Conservation (phyloP, 2,329 filamentous ascomycete species). For the Aspergillus novofumigatus region DNA sequence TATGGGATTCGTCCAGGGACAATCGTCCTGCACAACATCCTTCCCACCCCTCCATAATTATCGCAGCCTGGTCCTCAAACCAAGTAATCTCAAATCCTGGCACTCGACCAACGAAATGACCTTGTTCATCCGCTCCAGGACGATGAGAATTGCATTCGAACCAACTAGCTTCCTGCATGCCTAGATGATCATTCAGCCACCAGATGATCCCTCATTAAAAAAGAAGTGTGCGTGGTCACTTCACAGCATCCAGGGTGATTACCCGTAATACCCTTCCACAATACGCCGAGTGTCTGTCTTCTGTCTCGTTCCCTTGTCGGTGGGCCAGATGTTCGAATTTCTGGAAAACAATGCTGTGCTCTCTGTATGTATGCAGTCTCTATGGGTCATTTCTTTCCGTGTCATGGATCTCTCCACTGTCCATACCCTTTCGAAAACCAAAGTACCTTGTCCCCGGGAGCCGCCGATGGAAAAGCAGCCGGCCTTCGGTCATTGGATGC, state of each 20-base stretch:
- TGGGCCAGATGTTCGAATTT: slow-evolving; percentile 14
- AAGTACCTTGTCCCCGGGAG: background rate
- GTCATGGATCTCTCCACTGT: slow-evolving; percentile 4
- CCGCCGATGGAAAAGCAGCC: background rate
- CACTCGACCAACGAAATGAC: slow-evolving; percentile 12
- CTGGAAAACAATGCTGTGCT: slow-evolving; percentile 19
- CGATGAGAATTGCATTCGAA: slow-evolving; percentile 20
- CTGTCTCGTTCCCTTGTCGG: slow-evolving; percentile 13
- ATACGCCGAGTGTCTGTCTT: slow-evolving; percentile 9
- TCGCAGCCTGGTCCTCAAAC: slow-evolving; percentile 11
- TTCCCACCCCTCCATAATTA: slow-evolving; percentile 2
- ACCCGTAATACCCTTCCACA: background rate
- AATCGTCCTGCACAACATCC: slow-evolving; percentile 1
- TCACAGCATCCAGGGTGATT: slow-evolving; percentile 1
- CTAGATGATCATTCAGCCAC: slow-evolving; percentile 24
- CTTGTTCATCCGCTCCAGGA: slow-evolving; percentile 17
- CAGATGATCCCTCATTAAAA: slow-evolving; percentile 9
- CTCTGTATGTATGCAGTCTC: background rate
- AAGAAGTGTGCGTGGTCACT: background rate
- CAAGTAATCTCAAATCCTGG: slow-evolving; percentile 12
- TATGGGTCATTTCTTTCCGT: background rate
- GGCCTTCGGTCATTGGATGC: background rate
- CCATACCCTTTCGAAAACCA: background rate
- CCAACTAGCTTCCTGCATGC: slow-evolving; percentile 31
- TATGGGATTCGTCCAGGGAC: background rate